Conservation (phyloP, 2,329 filamentous ascomycete genomes). For the Domatiomyces catenatus region DNA sequence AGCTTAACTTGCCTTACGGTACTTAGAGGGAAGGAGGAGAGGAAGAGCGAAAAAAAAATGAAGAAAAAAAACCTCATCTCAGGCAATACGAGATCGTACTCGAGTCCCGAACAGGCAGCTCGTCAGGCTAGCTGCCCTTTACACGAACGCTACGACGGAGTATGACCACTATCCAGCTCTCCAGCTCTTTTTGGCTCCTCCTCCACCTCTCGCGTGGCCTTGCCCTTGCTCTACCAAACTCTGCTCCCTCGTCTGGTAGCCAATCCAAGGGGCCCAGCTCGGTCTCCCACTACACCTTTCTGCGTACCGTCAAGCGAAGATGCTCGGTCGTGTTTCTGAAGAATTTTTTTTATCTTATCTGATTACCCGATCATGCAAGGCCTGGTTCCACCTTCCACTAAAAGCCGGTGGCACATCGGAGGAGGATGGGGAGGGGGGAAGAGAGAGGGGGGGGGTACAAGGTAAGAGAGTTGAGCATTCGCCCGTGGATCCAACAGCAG, state of each 20-base stretch:
- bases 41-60: too few species aligned
- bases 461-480: background rate
- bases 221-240: background rate
- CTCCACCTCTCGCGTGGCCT: background rate
- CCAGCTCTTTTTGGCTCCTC: background rate
- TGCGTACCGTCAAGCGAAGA: background rate
- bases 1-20: background rate
- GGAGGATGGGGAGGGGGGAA: too few species aligned
- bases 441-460: too few species aligned
- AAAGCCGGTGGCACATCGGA: background rate
- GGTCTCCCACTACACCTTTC: background rate
- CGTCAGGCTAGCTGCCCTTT: too few species aligned
- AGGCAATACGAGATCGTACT: too few species aligned
- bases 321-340: background rate
- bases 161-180: background rate
- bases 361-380: background rate
- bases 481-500: background rate
- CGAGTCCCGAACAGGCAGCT: too few species aligned
- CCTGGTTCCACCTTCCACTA: background rate
- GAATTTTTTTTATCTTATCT: background rate
- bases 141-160: too few species aligned
- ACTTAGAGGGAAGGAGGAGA: too few species aligned
- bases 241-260: background rate
- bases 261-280: background rate
- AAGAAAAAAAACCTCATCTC: too few species aligned